Evolutionary conservation across 2,329 filamentous ascomycete species (phyloP).

Genomic region (Fusarium zealandicum): DNA sequence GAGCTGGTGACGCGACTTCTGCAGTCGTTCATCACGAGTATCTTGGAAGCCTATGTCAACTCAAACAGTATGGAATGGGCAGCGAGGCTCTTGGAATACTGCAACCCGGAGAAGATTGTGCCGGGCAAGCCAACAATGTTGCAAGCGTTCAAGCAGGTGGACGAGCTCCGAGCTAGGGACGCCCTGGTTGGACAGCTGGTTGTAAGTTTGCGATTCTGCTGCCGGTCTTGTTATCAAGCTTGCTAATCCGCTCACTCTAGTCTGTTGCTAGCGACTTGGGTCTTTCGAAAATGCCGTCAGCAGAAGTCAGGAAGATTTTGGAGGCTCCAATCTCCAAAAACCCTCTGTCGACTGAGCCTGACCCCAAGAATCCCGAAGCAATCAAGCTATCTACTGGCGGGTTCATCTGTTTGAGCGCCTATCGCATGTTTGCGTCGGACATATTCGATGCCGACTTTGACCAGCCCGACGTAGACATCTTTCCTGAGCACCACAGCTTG

Average conservation of each 20-base stretch:
- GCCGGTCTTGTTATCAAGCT: neutral
- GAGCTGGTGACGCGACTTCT: constrained; percentile 70
- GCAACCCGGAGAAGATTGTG: constrained; percentile 69
- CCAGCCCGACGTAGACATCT: constrained; percentile 61
- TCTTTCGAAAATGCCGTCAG: constrained; percentile 54
- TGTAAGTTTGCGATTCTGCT: constrained; percentile 51
- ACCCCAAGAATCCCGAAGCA: constrained; percentile 56
- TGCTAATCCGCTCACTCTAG: constrained; percentile 45
- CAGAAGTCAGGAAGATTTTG: constrained; percentile 56
- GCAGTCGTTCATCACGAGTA: constrained; percentile 79
- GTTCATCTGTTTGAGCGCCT: constrained; percentile 64
- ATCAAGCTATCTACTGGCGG: constrained; percentile 67
- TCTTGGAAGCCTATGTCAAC: constrained; percentile 77
- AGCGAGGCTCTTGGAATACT: constrained; percentile 71
- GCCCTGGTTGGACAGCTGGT: constrained; percentile 76
- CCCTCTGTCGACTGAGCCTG: constrained; percentile 56
- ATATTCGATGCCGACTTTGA: constrained; percentile 65
- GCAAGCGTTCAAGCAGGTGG: constrained; percentile 69
- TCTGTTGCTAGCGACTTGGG: constrained; percentile 70
- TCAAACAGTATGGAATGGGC: constrained; percentile 67
- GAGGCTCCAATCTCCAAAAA: constrained; percentile 51
- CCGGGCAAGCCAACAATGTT: constrained; percentile 67
- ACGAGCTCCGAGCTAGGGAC: constrained; percentile 66
- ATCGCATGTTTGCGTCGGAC: constrained; percentile 68
- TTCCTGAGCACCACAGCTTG: constrained; percentile 65